Percentiles rank a stretch among this genome's conserved stretches.
These are phyloP conservation scores for Paramecium tetraurelia DNA, from an alignment of 73 alveolate genomes.

Conservation along the genomic window DNA sequence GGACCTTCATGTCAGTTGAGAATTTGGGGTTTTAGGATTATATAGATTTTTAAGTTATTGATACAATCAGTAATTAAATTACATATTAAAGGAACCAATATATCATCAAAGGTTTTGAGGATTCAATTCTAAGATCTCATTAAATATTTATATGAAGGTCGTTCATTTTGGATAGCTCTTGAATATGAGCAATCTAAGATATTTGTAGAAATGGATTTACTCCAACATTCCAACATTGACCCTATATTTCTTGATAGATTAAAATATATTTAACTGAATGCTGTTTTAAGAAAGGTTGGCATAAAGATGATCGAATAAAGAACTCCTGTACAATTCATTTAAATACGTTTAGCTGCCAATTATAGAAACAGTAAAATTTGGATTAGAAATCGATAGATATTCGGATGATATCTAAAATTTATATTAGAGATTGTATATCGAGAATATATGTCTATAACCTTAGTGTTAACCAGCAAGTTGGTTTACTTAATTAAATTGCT, in stretches of 20 bases:
- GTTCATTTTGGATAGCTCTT: background rate
- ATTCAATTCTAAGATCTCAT: background rate
- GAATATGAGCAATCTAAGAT: background rate
- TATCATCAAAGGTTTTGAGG: background rate
- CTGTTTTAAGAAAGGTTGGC: background rate
- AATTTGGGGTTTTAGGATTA: background rate
- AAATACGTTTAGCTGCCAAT: background rate
- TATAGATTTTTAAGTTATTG: background rate
- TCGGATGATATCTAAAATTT: background rate
- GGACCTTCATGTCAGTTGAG: background rate
- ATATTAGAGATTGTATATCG: background rate
- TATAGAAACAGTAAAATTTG: background rate
- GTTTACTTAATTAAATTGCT: background rate
- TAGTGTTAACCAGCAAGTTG: background rate
- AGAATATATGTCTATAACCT: background rate
- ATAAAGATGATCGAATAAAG: background rate
- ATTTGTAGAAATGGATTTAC: background rate
- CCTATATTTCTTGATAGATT: background rate
- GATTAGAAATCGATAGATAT: background rate
- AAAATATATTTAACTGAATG: background rate
- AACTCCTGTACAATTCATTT: background rate
- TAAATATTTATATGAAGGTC: background rate
- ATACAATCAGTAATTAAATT: background rate
- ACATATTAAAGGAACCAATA: background rate
- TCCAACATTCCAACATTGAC: background rate